phyloP scores from a whole-genome alignment of 495 filamentous ascomycete genomes.

The Cercophora scortea region DNA sequence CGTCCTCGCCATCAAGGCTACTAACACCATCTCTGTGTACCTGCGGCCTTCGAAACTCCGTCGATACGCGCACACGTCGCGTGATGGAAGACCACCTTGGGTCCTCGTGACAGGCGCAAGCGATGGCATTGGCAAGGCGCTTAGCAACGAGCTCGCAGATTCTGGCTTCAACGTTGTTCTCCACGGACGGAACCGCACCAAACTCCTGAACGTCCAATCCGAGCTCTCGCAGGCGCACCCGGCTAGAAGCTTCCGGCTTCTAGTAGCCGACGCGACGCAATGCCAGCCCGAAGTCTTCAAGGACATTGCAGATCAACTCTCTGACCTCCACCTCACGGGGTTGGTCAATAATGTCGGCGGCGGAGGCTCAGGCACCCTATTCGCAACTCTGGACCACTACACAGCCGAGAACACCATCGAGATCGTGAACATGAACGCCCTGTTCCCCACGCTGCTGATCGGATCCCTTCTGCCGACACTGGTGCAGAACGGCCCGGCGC shows the following conservation, averaged over 20 bases:
- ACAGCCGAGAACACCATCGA: constrained; percentile 1
- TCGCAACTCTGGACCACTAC: constrained; percentile 3
- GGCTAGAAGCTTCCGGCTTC: constrained; percentile 13
- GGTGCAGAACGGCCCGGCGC: constrained; percentile 8
- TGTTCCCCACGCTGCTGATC: constrained; percentile 13
- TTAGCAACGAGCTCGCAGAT: constrained; percentile 41
- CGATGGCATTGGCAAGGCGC: constrained; percentile 50
- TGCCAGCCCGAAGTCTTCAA: background rate
- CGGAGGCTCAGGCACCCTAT: background rate
- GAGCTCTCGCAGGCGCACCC: constrained; percentile 24
- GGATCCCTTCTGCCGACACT: constrained; percentile 11
- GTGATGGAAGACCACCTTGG: constrained; percentile 31
- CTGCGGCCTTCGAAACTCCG: constrained; percentile 4
- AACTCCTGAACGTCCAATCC: constrained; percentile 27
- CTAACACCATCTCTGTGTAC: background rate
- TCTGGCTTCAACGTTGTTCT: constrained; percentile 51
- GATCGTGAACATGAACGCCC: constrained; percentile 7
- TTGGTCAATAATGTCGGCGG: constrained; percentile 21
- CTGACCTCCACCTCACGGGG: constrained; percentile 22
- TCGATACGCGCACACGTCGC: constrained; percentile 15
- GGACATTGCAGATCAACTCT: constrained; percentile 11
- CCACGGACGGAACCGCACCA: constrained; percentile 44
- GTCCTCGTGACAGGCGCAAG: constrained; percentile 53
- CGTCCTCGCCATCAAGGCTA: background rate
- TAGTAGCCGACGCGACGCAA: constrained; percentile 17